phyloP scores from a whole-genome alignment of 1,284 basidiomycete genomes.

The Ganoderma resinaceum region DNA sequence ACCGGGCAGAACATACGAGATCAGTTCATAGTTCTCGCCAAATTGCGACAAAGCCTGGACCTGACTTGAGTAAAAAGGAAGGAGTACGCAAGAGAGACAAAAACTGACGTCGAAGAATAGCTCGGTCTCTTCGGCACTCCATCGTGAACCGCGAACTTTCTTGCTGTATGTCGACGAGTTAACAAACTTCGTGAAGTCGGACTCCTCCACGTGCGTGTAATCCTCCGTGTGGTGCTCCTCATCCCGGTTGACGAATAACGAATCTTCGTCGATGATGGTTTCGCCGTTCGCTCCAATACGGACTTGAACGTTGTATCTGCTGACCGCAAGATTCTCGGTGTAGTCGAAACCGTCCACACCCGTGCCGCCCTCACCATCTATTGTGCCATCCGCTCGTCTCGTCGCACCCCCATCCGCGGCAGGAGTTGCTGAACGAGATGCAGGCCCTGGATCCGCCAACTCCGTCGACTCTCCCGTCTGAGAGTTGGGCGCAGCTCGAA shows the following conservation, averaged over 20 bases:
- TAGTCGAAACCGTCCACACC: constrained; percentile 69
- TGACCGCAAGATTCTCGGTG: constrained; percentile 63
- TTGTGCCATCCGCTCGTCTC: not conserved
- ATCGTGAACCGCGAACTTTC: constrained; percentile 77
- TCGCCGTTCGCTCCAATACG: constrained; percentile 84
- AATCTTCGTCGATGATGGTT: constrained; percentile 83
- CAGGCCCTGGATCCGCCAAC: constrained; percentile 8
- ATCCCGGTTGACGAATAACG: constrained; percentile 75
- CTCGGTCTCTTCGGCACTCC: constrained; percentile 88
- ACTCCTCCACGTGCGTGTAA: constrained; percentile 85
- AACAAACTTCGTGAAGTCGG: constrained; percentile 82
- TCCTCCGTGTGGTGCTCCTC: constrained; percentile 67
- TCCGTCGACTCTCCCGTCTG: constrained; percentile 17
- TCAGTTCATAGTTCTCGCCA: constrained; percentile 92
- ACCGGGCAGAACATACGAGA: constrained; percentile 84
- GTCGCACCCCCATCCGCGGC: constrained; percentile 5
- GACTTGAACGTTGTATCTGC: constrained; percentile 81
- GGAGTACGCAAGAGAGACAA: not conserved
- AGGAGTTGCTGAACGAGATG: constrained; percentile 13
- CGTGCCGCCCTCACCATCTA: constrained; percentile 22
- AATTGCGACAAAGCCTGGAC: constrained; percentile 83
- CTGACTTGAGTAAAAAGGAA: constrained; percentile 8
- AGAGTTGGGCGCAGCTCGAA: not conserved
- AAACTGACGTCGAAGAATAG: constrained; percentile 79
- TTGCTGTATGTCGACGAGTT: constrained; percentile 87